Conservation (phyloP, 768 basidiomycete genomes). For the Phylloporus rhodoxanthus region DNA sequence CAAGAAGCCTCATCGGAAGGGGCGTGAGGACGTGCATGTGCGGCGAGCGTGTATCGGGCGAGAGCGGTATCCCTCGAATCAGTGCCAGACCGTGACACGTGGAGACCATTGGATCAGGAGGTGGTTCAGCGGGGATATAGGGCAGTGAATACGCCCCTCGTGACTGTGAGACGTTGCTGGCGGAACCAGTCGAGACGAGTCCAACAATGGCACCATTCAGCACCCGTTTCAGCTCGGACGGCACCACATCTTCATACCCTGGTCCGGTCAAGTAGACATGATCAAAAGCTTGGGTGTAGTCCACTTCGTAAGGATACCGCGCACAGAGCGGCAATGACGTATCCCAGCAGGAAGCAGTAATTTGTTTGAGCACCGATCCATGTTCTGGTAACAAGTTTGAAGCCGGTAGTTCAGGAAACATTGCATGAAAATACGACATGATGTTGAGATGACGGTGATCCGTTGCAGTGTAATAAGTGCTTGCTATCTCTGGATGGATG, state of each 20-base stretch:
- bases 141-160: constrained; percentile 30
- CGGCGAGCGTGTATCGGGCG: constrained; percentile 22
- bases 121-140: constrained; percentile 51
- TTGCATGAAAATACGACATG: constrained; percentile 72
- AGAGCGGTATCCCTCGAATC: constrained; percentile 45
- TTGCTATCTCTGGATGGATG: constrained; percentile 35
- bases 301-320: constrained; percentile 66
- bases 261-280: constrained; percentile 63
- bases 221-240: constrained; percentile 60
- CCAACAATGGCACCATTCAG: constrained; percentile 80
- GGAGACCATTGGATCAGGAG: constrained; percentile 56
- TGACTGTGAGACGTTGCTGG: background rate
- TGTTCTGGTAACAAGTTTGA: constrained; percentile 11
- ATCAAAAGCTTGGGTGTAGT: constrained; percentile 51
- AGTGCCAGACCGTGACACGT: constrained; percentile 73
- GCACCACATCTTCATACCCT: constrained; percentile 73
- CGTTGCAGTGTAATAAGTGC: constrained; percentile 36
- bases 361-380: constrained; percentile 25
- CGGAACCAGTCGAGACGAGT: constrained; percentile 40
- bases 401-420: constrained; percentile 30
- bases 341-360: constrained; percentile 54
- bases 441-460: constrained; percentile 68
- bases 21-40: constrained; percentile 79
- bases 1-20: constrained; percentile 46
- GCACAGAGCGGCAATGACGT: constrained; percentile 63